Percentiles rank a stretch among this genome's conserved stretches.
phyloP scores from a whole-genome alignment of 495 filamentous ascomycete species.

The Hypoxylon subgilvum region DNA sequence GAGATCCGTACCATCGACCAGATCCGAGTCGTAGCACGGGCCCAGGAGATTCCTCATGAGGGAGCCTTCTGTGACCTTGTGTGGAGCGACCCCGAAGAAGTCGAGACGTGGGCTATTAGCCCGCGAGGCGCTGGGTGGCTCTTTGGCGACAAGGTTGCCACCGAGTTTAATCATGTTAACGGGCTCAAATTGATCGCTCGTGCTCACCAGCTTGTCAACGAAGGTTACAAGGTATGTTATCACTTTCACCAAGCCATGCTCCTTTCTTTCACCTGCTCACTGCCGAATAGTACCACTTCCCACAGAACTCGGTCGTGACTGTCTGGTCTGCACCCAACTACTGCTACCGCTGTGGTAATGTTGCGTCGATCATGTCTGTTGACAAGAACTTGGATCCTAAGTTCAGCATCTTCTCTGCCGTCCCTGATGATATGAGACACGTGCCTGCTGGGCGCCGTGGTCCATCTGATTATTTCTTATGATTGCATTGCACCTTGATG shows the following conservation, averaged over 20 bases:
- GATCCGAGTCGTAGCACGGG: slow-evolving; percentile 93
- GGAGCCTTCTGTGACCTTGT: slow-evolving; percentile 98
- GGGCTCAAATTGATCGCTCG: slow-evolving; percentile 91
- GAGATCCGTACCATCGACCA: slow-evolving; percentile 97
- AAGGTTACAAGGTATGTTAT: slow-evolving; percentile 88
- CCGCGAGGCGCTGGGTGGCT: slow-evolving; percentile 96
- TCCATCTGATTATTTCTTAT: slow-evolving; percentile 94
- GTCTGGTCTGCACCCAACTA: slow-evolving; percentile 99
- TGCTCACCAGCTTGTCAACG: slow-evolving; percentile 96
- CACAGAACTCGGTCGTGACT: slow-evolving; percentile 95
- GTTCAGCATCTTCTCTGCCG: slow-evolving; percentile 94
- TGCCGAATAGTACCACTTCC: slow-evolving; percentile 78
- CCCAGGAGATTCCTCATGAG: slow-evolving; percentile 97
- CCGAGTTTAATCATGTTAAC: slow-evolving; percentile 99
- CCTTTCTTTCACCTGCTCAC: slow-evolving; percentile 18
- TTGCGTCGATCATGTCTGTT: slow-evolving; percentile 95
- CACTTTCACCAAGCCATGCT: neutral
- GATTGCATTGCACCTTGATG: slow-evolving; percentile 43
- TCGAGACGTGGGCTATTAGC: slow-evolving; percentile 96
- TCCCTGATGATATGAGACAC: slow-evolving; percentile 88
- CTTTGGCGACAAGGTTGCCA: slow-evolving; percentile 95
- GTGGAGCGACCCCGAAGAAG: slow-evolving; percentile 97
- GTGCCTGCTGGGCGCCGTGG: slow-evolving; percentile 81
- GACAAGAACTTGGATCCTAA: slow-evolving; percentile 80
- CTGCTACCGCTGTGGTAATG: slow-evolving; percentile 97